phyloP scores from a whole-genome alignment of 768 basidiomycete species.

The Vararia minispora region DNA sequence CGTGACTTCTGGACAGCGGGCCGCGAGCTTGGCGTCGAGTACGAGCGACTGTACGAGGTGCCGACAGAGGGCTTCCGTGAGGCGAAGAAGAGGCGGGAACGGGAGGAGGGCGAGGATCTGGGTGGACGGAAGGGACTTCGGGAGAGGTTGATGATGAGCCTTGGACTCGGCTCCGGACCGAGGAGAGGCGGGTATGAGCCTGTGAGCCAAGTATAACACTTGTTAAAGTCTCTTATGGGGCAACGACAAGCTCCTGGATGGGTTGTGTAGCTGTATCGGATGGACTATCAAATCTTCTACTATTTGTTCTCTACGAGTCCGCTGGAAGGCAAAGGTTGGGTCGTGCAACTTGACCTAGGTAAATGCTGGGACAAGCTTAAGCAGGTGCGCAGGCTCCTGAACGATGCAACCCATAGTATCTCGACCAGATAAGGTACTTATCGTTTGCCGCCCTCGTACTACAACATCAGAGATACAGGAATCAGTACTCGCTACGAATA shows the following conservation, averaged over 20 bases:
- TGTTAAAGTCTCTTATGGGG: too few species aligned
- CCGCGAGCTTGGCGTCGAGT: slow-evolving; percentile 79
- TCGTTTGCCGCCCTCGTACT: too few species aligned
- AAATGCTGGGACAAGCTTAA: too few species aligned
- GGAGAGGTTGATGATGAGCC: slow-evolving; percentile 46
- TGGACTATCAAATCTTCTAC: background rate
- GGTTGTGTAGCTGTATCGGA: background rate
- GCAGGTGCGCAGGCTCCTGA: too few species aligned
- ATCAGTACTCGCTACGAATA: too few species aligned
- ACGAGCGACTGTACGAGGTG: slow-evolving; percentile 82
- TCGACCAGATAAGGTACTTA: too few species aligned
- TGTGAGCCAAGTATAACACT: slow-evolving; percentile 52
- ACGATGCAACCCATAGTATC: too few species aligned
- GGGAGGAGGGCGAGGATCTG: slow-evolving; percentile 38
- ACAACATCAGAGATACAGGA: too few species aligned
- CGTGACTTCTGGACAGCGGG: slow-evolving; percentile 92
- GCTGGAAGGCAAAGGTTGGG: too few species aligned
- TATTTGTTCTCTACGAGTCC: too few species aligned
- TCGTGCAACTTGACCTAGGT: too few species aligned
- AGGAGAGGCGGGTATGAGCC: slow-evolving; percentile 53
- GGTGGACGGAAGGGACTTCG: slow-evolving; percentile 29
- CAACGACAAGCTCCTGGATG: too few species aligned
- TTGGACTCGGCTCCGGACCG: slow-evolving; percentile 37
- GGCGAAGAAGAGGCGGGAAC: slow-evolving; percentile 48
- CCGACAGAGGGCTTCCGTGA: slow-evolving; percentile 77